Conservation (phyloP, 441 rosid species). For the Metrosideros polymorpha region DNA sequence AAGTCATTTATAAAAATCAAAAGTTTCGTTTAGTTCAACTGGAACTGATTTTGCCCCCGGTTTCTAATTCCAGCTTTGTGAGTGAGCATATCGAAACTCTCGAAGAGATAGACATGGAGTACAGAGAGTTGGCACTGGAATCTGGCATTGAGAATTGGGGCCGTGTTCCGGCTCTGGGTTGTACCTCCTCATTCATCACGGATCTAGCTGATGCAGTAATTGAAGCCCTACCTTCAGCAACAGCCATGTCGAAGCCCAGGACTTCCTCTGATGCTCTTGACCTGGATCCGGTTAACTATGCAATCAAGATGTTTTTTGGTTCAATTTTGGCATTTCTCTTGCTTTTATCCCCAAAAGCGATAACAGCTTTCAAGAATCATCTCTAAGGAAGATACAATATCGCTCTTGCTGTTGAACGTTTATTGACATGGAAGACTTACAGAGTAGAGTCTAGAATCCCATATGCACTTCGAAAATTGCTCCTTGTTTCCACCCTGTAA, state of each 20-base stretch:
- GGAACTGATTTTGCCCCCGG: not conserved
- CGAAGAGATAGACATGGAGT: conserved; percentile 93
- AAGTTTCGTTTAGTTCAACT: not conserved
- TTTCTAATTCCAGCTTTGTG: conserved; percentile 54
- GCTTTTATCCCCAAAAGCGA: conserved; percentile 54
- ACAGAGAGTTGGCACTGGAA: conserved; percentile 75
- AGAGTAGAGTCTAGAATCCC: not conserved
- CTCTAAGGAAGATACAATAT: conserved; percentile 1
- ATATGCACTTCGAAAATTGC: not conserved
- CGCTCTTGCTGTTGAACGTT: not conserved
- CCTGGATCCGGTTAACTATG: conserved; percentile 36
- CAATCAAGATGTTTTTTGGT: conserved; percentile 60
- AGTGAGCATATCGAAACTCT: conserved; percentile 96
- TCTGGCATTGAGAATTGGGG: conserved; percentile 95
- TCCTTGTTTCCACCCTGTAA: not conserved
- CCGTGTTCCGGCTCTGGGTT: conserved; percentile 81
- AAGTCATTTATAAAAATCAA: not conserved
- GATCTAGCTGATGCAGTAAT: conserved; percentile 93
- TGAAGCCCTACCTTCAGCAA: conserved; percentile 79
- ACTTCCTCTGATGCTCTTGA: conserved; percentile 28
- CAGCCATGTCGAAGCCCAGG: conserved; percentile 29
- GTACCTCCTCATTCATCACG: conserved; percentile 67
- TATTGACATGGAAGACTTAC: not conserved
- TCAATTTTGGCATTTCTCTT: conserved; percentile 65
- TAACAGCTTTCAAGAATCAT: conserved; percentile 47